Percentiles rank a stretch among this genome's conserved stretches.
phyloP scores from a whole-genome alignment of 2,329 filamentous ascomycete species.

The Aspergillus pseudotamarii region DNA sequence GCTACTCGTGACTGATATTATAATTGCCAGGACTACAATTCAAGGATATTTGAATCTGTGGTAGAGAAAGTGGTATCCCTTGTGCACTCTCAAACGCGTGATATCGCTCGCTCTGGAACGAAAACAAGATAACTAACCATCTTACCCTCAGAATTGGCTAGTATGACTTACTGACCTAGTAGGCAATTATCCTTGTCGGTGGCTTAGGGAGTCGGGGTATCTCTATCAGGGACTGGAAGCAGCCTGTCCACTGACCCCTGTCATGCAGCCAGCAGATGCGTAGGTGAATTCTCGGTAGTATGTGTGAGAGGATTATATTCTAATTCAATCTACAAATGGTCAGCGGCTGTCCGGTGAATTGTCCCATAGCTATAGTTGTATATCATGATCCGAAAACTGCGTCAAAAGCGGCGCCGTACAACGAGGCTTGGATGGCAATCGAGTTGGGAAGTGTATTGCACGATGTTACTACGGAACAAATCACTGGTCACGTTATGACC shows the following conservation, averaged over 20 bases:
- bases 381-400: neutral
- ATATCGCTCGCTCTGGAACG: neutral
- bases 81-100: constrained; percentile 23
- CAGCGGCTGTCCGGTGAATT: constrained; percentile 26
- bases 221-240: constrained; percentile 32
- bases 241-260: constrained; percentile 24
- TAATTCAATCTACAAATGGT: constrained; percentile 24
- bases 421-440: constrained; percentile 24
- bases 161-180: neutral
- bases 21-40: constrained; percentile 7
- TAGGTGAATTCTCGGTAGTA: constrained; percentile 13
- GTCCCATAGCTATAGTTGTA: neutral
- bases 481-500: rapidly evolving
- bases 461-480: constrained; percentile 21
- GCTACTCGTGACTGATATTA: neutral
- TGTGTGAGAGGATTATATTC: neutral
- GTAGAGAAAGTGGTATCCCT: constrained; percentile 27
- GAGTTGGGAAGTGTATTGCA: constrained; percentile 23
- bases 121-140: constrained; percentile 10
- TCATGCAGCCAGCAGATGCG: constrained; percentile 37
- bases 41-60: constrained; percentile 33
- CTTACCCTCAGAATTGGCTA: neutral
- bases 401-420: constrained; percentile 26
- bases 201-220: constrained; percentile 44
- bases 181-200: constrained; percentile 43